Percentiles rank a stretch among this genome's conserved stretches.
phyloP scores from a whole-genome alignment of 306 rosid species.

The Delonix regia region DNA sequence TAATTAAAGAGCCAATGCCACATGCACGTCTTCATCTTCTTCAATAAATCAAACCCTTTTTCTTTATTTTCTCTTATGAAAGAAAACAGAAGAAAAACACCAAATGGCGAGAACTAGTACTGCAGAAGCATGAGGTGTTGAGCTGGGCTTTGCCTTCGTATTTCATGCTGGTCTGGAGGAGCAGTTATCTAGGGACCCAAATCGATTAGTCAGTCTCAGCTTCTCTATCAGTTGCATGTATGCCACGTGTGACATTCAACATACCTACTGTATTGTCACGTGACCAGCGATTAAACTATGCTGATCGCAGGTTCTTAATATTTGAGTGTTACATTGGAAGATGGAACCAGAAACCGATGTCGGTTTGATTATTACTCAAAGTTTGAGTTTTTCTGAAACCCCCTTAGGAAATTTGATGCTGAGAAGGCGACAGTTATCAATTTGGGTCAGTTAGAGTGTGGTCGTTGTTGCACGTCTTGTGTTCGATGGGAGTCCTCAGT shows the following conservation, averaged over 20 bases:
- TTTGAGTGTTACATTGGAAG: not conserved
- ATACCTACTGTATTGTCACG: conserved; percentile 21
- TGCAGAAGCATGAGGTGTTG: not conserved
- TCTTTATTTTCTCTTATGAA: not conserved
- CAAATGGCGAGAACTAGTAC: no score
- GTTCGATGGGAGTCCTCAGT: not conserved
- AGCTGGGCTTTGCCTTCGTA: not conserved
- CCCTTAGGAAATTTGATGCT: not conserved
- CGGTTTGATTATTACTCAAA: not conserved
- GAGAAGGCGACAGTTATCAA: not conserved
- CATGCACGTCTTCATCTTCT: not conserved
- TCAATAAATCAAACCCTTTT: not conserved
- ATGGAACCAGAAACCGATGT: not conserved
- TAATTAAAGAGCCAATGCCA: not conserved
- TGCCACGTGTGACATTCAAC: conserved; percentile 31
- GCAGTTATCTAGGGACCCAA: not conserved
- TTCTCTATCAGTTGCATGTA: conserved; percentile 31
- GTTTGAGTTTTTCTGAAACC: not conserved
- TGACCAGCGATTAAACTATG: not conserved
- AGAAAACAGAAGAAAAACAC: no score
- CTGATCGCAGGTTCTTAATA: not conserved
- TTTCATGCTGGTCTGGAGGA: not conserved
- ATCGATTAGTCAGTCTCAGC: not conserved
- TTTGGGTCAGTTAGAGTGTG: not conserved
- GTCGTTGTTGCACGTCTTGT: not conserved